These are phyloP conservation scores for Mycena floridula DNA, from an alignment of 768 basidiomycete genomes.

Conservation along the genomic window DNA sequence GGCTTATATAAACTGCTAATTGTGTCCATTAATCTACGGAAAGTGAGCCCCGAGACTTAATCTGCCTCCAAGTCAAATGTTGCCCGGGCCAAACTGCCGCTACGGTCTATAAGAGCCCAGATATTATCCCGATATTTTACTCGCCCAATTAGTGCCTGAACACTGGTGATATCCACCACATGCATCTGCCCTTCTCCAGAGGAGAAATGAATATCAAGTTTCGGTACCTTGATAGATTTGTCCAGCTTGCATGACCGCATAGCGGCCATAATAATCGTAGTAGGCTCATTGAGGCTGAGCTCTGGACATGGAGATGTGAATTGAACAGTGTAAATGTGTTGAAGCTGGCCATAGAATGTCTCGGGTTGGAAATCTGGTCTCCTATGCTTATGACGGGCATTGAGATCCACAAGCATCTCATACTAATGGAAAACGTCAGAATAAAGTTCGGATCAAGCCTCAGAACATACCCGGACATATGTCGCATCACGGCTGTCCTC, in stretches of 20 bases:
- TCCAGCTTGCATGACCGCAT: conserved; percentile 2
- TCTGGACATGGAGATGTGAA: not conserved
- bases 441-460: no score
- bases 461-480: conserved; percentile 17
- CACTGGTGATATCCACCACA: conserved; percentile 1
- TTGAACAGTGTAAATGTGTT: conserved; percentile 10
- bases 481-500: conserved; percentile 14
- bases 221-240: not conserved
- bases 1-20: no score
- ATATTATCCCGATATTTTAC: no score
- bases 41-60: no score
- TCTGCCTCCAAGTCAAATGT: no score
- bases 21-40: no score
- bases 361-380: conserved; percentile 17
- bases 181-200: not conserved
- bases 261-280: conserved; percentile 9
- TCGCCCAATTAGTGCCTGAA: conserved; percentile 8
- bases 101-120: no score
- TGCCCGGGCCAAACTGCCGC: no score
- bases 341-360: no score
- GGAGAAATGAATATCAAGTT: conserved; percentile 1
- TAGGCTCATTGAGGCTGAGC: conserved; percentile 1
- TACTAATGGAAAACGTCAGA: conserved; percentile 10
- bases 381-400: conserved; percentile 10
- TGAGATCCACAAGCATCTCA: conserved; percentile 13